phyloP scores from a whole-genome alignment of 2,329 filamentous ascomycete genomes.

The Penicillium sp. region DNA sequence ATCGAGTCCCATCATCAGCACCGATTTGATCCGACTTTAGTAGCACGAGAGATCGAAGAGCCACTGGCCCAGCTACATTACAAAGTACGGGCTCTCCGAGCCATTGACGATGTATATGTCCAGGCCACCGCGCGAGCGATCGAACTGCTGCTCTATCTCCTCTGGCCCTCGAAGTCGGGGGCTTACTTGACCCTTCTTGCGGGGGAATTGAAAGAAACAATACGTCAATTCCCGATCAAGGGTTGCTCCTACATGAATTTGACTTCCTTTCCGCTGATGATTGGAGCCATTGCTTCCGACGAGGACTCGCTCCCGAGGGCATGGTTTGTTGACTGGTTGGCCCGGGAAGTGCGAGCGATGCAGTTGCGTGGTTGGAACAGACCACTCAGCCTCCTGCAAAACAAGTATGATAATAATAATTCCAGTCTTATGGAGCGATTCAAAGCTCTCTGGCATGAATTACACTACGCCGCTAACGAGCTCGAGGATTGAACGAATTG shows the following conservation, averaged over 20 bases:
- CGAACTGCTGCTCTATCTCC: slow-evolving; percentile 25
- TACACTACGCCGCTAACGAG: background rate
- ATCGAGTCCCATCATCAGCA: slow-evolving; percentile 2
- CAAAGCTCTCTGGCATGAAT: background rate
- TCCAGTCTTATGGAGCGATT: background rate
- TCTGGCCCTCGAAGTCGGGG: slow-evolving; percentile 17
- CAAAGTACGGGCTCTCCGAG: background rate
- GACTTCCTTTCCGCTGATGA: slow-evolving; percentile 25
- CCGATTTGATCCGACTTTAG: background rate
- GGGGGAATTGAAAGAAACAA: slow-evolving; percentile 17
- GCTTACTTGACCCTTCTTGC: slow-evolving; percentile 15
- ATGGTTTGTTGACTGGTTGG: slow-evolving; percentile 23
- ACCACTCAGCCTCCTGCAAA: slow-evolving; percentile 6
- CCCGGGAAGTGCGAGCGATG: slow-evolving; percentile 12
- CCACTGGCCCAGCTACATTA: background rate
- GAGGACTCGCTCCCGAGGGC: slow-evolving; percentile 17
- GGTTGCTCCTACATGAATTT: slow-evolving; percentile 25
- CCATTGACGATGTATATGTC: background rate
- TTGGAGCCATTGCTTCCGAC: slow-evolving; percentile 25
- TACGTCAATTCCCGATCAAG: slow-evolving; percentile 13
- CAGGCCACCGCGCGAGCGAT: slow-evolving; percentile 8
- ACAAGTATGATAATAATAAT: background rate
- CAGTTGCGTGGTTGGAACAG: slow-evolving; percentile 17
- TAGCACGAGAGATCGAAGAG: slow-evolving; percentile 6
- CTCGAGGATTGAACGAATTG: background rate